Base-by-base conservation (phyloP, 2,329 filamentous ascomycete genomes). In the Ophiostoma sp. region DNA sequence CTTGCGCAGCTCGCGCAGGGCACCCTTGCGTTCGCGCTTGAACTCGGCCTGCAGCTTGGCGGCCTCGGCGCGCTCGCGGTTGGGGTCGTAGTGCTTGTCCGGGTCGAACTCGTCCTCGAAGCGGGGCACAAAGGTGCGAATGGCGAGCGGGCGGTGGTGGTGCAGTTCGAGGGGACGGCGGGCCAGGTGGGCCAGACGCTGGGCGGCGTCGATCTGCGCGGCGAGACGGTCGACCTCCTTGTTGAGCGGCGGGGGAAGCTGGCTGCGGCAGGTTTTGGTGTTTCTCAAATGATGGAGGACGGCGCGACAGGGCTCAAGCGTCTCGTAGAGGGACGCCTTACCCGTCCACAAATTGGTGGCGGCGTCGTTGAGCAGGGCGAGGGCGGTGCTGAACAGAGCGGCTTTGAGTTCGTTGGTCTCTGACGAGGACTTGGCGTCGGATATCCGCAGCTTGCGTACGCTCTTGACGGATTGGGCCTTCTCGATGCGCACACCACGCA, bases 81-180 rank as follows among this genome's bases (percentile, higher is more conserved):
- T 93, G 0, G 94, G 94, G 80, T 99, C 97, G 88, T 99, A 98
- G 87, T 98, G 96, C 84, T 94, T 95, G 84, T 93, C 90, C 2
- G 96, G 96, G 82, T 97, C 96, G 88, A 94, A 99, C 73, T 89
- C 88, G 81, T 98, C 95, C 84, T 98, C 96, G 84, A 98, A 99
- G 82, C 97, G 97, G 82, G 96, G 96, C 64, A 98, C 90, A 74
- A 89, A 91, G 8, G 90, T 91, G 82, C 95, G 95, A 85, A 98
- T 97, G 28, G 96, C 91, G 2, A 97, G 87, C 0, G 95, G 94
- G 0, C 88, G 88, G 85, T 99, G 96, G 82, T 96, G 88, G 84
- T 99, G 96, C 2, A 99, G 89, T 78, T 94, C 89, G 76, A 98
- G 89, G 1, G 94, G 93, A 9, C 93, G 90, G 52, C 95, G 93